A percentile compares a stretch with the other conserved stretches of the same genome.
Evolutionary conservation across 805 yeast genomes (phyloP).

Genomic region (Teunomyces pallodes): DNA sequence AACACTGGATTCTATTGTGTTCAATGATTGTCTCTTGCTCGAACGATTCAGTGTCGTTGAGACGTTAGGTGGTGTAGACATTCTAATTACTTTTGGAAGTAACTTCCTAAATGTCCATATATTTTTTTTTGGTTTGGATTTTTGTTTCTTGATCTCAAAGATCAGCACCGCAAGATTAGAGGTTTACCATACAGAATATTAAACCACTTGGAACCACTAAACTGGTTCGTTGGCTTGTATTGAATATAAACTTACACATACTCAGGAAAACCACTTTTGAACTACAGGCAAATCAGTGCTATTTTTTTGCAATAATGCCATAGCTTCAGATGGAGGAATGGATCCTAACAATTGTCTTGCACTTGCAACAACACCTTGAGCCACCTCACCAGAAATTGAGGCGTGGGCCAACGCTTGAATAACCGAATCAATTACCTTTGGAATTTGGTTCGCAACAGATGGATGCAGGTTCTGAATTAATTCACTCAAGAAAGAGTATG

Average conservation of each 20-base stretch:
- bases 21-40: conserved; percentile 22
- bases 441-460: conserved; percentile 51
- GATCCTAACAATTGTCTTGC: conserved; percentile 62
- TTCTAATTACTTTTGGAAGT: background rate
- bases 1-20: conserved; percentile 73
- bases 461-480: conserved; percentile 34
- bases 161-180: background rate
- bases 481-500: conserved; percentile 67
- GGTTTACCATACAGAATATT: background rate
- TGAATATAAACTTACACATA: background rate
- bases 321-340: conserved; percentile 67
- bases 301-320: conserved; percentile 59
- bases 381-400: conserved; percentile 68
- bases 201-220: background rate
- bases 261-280: conserved; percentile 51
- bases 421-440: conserved; percentile 64
- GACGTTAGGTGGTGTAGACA: conserved; percentile 8
- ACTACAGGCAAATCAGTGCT: conserved; percentile 60
- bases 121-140: background rate
- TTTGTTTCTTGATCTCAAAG: background rate
- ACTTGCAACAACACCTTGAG: conserved; percentile 58
- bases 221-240: background rate
- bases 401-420: conserved; percentile 71
- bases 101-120: background rate
- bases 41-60: conserved; percentile 7